Evolutionary conservation across 257 asterid genomes (phyloP), one percentile per base, ranked within the genome.

Genomic region (Scutellaria barbata): DNA sequence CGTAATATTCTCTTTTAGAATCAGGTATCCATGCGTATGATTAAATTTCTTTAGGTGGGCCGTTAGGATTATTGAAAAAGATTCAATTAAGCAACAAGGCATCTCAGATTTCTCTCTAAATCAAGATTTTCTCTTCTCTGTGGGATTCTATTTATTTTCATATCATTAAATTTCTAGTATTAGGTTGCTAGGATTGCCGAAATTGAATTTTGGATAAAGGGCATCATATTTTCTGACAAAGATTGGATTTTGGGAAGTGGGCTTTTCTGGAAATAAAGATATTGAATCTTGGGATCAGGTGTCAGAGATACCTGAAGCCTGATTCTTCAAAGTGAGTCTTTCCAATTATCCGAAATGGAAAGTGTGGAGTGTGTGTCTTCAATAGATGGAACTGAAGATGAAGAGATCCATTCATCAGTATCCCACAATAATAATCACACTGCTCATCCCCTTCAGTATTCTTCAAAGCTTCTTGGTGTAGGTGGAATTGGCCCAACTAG

Each of bases 321-420:
- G 66, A 52, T 62, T 63, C 33, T 47, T 40, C 14, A 20, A 58
- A 66, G 77, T 75, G 69, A 59, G 65, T 67, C 35, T 63, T 66
- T 39, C 9, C 47, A 7, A 22, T 71, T 39, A 10, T 66, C 62
- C n/a, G 84, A 92, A 73, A 86, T 85, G 76, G 96, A 89, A 12
- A 92, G 58, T 62, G 81, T 89, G 71, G 98, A 89, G 83, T 92
- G 96, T 69, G 90, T 89, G 4, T 86, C 96, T 30, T 81, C 85
- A 35, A 76, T 86, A 65, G 95, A 89, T 76, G 96, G 90, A 43
- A 79, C 85, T 63, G 98, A 85, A 67, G 89, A 88, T 67, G 96
- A 91, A 84, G 97, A 86, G 88, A 86, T 89, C 84, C 92, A 77
- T 41, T 77, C 85, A 10, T 84, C 93, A 56, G 72, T 61, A 58